phyloP scores from a whole-genome alignment of 805 yeast genomes.

The Cephaloascus fragrans region DNA sequence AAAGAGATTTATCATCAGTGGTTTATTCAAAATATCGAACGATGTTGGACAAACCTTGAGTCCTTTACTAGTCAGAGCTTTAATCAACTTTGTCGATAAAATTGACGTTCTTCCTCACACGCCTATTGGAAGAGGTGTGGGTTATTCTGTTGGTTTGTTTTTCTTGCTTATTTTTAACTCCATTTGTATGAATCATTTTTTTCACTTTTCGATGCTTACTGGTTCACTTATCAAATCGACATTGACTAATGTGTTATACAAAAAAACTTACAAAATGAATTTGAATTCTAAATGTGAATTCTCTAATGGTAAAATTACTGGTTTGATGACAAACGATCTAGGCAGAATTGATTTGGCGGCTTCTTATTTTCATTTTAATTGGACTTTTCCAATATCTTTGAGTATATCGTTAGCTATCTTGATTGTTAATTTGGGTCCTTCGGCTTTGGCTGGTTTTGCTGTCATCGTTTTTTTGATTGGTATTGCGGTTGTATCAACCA shows the following conservation, averaged over 20 bases:
- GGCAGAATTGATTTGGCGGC: slow-evolving; percentile 8
- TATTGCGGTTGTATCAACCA: slow-evolving; percentile 2
- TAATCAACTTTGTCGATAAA: slow-evolving; percentile 3
- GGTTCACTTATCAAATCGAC: slow-evolving; percentile 7
- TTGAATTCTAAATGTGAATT: slow-evolving; percentile 5
- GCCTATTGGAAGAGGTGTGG: slow-evolving; percentile 2
- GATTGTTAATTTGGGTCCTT: slow-evolving; percentile 8
- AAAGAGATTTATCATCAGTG: not conserved
- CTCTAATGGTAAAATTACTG: slow-evolving; percentile 7
- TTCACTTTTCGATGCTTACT: slow-evolving; percentile 6
- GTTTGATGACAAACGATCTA: slow-evolving; percentile 9
- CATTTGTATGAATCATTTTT: slow-evolving; percentile 4
- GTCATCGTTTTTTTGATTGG: slow-evolving; percentile 6
- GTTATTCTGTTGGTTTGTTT: slow-evolving; percentile 2
- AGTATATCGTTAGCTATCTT: slow-evolving; percentile 8
- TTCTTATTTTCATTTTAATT: slow-evolving; percentile 5
- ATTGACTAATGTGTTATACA: slow-evolving; percentile 6
- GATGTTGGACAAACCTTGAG: not conserved
- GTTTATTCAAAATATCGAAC: not conserved
- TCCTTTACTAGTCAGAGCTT: slow-evolving; percentile 3
- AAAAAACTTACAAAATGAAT: slow-evolving; percentile 8
- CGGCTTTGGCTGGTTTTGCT: slow-evolving; percentile 10
- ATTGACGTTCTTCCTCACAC: not conserved
- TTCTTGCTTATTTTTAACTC: not conserved
- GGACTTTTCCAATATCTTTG: slow-evolving; percentile 6